phyloP scores from a whole-genome alignment of 305 asterid species.

The Fraxinus greggii region DNA sequence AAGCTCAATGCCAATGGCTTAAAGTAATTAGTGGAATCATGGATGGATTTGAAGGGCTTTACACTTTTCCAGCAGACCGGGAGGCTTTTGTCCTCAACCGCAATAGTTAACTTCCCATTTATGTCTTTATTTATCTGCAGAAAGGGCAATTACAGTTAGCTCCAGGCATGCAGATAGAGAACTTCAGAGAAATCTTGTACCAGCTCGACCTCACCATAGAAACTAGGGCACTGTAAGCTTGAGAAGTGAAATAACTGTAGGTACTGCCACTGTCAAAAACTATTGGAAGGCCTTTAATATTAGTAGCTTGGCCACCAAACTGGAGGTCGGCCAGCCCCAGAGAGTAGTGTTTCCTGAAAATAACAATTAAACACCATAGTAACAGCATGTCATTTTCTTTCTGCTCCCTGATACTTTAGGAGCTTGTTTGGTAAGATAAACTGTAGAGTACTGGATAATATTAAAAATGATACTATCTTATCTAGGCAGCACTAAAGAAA shows the following conservation, averaged over 20 bases:
- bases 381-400: neutral
- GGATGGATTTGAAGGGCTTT: constrained; percentile 68
- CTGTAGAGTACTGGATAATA: neutral
- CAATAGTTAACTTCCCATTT: constrained; percentile 47
- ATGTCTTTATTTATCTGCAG: constrained; percentile 57
- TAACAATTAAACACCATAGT: constrained; percentile 17
- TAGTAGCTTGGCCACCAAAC: constrained; percentile 54
- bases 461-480: neutral
- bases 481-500: neutral
- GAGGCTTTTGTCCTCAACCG: constrained; percentile 64
- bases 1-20: constrained; percentile 66
- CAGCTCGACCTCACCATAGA: constrained; percentile 50
- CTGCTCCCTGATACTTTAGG: neutral
- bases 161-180: neutral
- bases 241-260: constrained; percentile 69
- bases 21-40: constrained; percentile 56
- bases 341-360: constrained; percentile 65
- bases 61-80: constrained; percentile 88
- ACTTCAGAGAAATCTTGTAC: neutral
- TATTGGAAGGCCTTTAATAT: constrained; percentile 53
- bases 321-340: constrained; percentile 67
- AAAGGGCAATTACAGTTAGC: constrained; percentile 14
- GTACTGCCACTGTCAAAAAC: constrained; percentile 96
- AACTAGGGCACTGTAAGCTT: constrained; percentile 53
- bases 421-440: neutral